phyloP scores from a whole-genome alignment of 768 basidiomycete species.

The Termitomyces sp. region DNA sequence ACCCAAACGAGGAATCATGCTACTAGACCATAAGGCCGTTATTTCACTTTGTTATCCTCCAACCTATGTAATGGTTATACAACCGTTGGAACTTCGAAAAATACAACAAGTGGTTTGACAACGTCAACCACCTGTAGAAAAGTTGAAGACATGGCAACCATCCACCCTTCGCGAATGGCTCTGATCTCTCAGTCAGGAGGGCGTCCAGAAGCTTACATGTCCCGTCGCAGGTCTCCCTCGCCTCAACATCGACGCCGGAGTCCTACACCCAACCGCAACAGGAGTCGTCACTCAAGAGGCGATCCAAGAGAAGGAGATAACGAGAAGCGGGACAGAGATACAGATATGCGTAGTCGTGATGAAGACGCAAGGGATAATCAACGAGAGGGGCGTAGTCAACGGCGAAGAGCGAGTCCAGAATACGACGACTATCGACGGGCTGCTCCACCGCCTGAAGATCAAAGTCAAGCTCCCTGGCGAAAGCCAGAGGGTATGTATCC shows the following conservation, averaged over 20 bases:
- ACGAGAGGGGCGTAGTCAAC: slow-evolving; percentile 7
- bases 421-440: slow-evolving; percentile 56
- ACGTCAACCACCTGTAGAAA: background rate
- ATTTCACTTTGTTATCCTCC: background rate
- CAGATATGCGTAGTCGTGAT: slow-evolving; percentile 19
- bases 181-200: slow-evolving; percentile 10
- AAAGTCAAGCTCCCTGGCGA: slow-evolving; percentile 36
- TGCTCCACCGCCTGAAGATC: slow-evolving; percentile 28
- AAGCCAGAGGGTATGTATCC: slow-evolving; percentile 57
- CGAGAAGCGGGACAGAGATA: slow-evolving; percentile 16
- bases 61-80: background rate
- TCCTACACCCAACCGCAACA: slow-evolving; percentile 26
- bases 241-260: slow-evolving; percentile 34
- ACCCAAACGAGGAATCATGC: slow-evolving; percentile 15
- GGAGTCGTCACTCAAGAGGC: slow-evolving; percentile 25
- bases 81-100: background rate
- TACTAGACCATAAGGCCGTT: slow-evolving; percentile 13
- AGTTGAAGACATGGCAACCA: slow-evolving; percentile 10
- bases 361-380: slow-evolving; percentile 6
- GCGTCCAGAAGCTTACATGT: slow-evolving; percentile 1
- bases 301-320: slow-evolving; percentile 20
- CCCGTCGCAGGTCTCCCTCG: slow-evolving; percentile 29
- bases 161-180: slow-evolving; percentile 15
- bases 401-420: slow-evolving; percentile 47
- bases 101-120: background rate